phyloP scores from a whole-genome alignment of 352 stramenopile species.

The Phytopythium aichiense region DNA sequence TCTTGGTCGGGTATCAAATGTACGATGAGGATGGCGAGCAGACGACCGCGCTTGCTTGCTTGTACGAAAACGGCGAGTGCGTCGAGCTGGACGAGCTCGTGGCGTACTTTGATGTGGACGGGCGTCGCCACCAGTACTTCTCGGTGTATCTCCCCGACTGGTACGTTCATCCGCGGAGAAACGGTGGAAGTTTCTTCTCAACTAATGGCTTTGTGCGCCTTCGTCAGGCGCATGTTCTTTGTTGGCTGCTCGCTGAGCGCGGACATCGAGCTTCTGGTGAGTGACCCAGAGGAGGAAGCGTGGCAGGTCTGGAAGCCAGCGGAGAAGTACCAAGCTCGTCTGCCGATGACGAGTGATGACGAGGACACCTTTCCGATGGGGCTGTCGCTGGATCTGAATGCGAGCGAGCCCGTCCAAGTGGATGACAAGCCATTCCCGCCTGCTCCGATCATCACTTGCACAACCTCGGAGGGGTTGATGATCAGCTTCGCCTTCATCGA shows the following conservation, averaged over 20 bases:
- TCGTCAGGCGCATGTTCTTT: constrained; percentile 71
- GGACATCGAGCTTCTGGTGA: constrained; percentile 75
- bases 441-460: constrained; percentile 44
- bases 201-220: constrained; percentile 3
- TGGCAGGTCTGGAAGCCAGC: constrained; percentile 74
- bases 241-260: constrained; percentile 70
- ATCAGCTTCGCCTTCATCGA: constrained; percentile 73
- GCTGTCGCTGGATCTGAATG: constrained; percentile 57
- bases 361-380: constrained; percentile 66
- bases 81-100: constrained; percentile 62
- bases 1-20: constrained; percentile 56
- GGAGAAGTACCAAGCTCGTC: constrained; percentile 69
- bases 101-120: constrained; percentile 55
- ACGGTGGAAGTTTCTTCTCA: constrained; percentile 5
- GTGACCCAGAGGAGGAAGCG: constrained; percentile 46
- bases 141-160: constrained; percentile 61
- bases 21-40: constrained; percentile 52
- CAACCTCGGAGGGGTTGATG: constrained; percentile 57
- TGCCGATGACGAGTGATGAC: constrained; percentile 66
- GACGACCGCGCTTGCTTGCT: constrained; percentile 41
- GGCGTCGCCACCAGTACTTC: constrained; percentile 57
- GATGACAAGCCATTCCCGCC: constrained; percentile 47
- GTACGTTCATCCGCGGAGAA: constrained; percentile 13
- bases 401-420: constrained; percentile 34
- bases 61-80: constrained; percentile 49